Base-by-base conservation (phyloP, 257 asterid genomes). In the Capsicum rhomboideum region DNA sequence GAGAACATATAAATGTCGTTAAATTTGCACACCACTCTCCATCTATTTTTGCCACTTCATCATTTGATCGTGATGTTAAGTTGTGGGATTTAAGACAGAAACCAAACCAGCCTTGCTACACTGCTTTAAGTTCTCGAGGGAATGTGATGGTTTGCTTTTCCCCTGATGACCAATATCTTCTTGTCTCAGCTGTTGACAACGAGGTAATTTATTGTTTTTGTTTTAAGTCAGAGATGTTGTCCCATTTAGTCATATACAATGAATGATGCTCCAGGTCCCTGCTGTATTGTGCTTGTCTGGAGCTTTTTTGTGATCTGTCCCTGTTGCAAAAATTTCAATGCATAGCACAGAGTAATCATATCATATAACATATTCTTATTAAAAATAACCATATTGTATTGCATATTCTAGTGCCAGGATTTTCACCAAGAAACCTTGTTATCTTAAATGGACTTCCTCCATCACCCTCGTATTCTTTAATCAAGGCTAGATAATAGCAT, bases 71-170 rank as follows among this genome's bases (percentile, higher is more conserved):
- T 86, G 92, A 92, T 87, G 96, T 95, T 78, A 95, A 93, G 93
- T 86, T 95, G 97, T 93, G 98, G 98, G 98, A 95, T 91, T 80
- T 93, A 84, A 89, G 98, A 84, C 97, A 92, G 86, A 92, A 82
- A 82, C 95, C 94, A 78, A 86, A 44, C 83, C 98, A 85, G 46
- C 97, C 98, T 87, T 95, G 98, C 86, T 95, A 95, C 87, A 90
- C 98, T 85, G 90, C 94, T 85, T 84, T 92, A 87, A 95, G 98
- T 88, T 90, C 92, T 83, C 91, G 93, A 58, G 98, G 98, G 78
- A 95, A 95, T 84, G 98, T 95, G 87, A 93, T 93, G 98, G 98
- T 93, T 87, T 95, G 98, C 90, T 95, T 93, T 89, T 95, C 98
- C 66, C 98, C 98, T 0, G 98, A 95, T 90, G 98, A 95, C 86